Percentiles rank a stretch among this genome's conserved stretches.
Evolutionary conservation across 73 alveolate species (phyloP).

Genomic region (Paramecium bursaria): DNA sequence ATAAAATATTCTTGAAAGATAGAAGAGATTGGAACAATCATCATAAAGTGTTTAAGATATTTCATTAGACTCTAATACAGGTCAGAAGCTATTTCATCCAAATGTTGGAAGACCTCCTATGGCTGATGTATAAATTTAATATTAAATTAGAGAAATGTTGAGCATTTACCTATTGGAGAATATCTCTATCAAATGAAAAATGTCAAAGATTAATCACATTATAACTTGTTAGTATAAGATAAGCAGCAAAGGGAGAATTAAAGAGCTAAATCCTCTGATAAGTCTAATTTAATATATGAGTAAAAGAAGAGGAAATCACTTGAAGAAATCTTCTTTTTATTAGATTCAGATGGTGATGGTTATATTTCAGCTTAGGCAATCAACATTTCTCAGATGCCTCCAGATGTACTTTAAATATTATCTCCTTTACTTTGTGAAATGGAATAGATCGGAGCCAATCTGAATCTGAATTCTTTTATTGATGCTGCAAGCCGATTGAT

Average conservation of each 20-base stretch:
- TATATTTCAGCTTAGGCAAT: conserved; percentile 71
- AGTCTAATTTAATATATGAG: conserved; percentile 61
- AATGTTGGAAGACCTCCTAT: conserved; percentile 44
- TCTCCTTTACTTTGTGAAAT: conserved; percentile 73
- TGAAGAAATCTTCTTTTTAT: conserved; percentile 53
- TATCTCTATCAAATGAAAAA: conserved; percentile 21
- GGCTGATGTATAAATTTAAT: neutral
- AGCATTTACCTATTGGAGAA: conserved; percentile 25
- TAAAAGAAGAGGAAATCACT: conserved; percentile 45
- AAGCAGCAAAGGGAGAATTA: neutral
- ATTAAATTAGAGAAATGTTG: neutral
- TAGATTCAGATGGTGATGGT: conserved; percentile 79
- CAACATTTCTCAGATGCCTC: conserved; percentile 66
- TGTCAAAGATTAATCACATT: conserved; percentile 3
- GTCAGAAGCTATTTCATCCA: conserved; percentile 30
- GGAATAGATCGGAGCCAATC: conserved; percentile 65
- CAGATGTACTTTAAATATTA: conserved; percentile 65
- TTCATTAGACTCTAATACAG: neutral
- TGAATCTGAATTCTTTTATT: conserved; percentile 20
- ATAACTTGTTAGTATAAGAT: neutral
- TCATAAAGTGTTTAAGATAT: conserved; percentile 25
- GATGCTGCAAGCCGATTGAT: conserved; percentile 48
- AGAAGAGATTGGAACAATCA: conserved; percentile 21
- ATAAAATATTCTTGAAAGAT: conserved; percentile 1
- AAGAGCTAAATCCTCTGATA: conserved; percentile 52